These are phyloP conservation scores for Echinosophora koreensis DNA, from an alignment of 306 rosid genomes.

Conservation along the genomic window DNA sequence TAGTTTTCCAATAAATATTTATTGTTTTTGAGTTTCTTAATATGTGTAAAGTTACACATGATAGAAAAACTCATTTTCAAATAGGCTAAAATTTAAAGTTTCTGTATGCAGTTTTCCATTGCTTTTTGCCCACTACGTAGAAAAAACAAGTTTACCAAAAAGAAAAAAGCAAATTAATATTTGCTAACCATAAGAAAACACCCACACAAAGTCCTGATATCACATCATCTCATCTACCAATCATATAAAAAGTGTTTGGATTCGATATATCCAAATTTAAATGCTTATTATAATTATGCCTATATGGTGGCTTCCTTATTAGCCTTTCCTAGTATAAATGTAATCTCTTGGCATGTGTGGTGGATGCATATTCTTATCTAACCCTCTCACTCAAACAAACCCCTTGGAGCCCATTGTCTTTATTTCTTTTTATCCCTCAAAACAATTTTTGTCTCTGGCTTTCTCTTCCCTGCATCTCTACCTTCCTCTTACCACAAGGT, in stretches of 20 bases:
- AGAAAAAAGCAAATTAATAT: not conserved
- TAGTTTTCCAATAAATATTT: no score
- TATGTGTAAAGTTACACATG: no score
- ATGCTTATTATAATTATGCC: not conserved
- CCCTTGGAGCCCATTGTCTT: slow-evolving; percentile 26
- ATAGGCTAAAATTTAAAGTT: no score
- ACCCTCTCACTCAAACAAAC: slow-evolving; percentile 70
- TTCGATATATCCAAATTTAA: slow-evolving; percentile 37
- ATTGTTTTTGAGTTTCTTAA: no score
- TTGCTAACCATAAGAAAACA: slow-evolving; percentile 34
- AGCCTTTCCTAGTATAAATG: slow-evolving; percentile 43
- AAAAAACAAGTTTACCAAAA: not conserved
- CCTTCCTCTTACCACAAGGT: slow-evolving; percentile 57
- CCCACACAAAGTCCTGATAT: not conserved
- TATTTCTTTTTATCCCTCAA: not conserved
- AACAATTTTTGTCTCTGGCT: slow-evolving; percentile 24
- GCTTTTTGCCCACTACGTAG: not conserved
- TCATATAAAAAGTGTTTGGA: slow-evolving; percentile 6
- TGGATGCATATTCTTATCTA: slow-evolving; percentile 73
- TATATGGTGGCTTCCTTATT: slow-evolving; percentile 26
- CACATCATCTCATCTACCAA: slow-evolving; percentile 6
- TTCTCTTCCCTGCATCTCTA: slow-evolving; percentile 49
- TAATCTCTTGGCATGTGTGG: slow-evolving; percentile 34
- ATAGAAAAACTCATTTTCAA: no score
- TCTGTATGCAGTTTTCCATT: no score